Evolutionary conservation across 441 rosid genomes (phyloP), one percentile per base, ranked within the genome.

Genomic region (Heliophila coronopifolia): DNA sequence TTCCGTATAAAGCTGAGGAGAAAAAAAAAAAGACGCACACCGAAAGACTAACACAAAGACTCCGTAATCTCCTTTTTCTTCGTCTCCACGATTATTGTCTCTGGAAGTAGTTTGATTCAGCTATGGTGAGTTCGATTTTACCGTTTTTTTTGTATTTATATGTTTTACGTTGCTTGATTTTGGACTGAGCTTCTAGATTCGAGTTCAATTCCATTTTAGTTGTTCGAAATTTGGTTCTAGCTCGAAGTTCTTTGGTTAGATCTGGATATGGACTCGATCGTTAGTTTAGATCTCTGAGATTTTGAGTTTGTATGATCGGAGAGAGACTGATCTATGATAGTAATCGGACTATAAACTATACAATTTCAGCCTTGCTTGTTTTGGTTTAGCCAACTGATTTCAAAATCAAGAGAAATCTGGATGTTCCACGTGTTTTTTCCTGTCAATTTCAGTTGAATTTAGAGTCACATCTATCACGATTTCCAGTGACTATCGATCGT

Each of bases 61-160:
- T 54, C 50, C 34, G 9, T 26, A 9, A 6, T 38, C 67, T 62
- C 38, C 33, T 31, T 3, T 58, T 15, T 33, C 57, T 33, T 63
- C 63, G 19, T 35, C 63, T 33, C 58, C 2, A 34, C 35, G 2
- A 35, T 22, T 7, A 7, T 25, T 44, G 35, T 61, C 26, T 50
- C 52, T 10, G 8, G 47, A 23, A 15, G 36, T 30, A 39, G 20
- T 41, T 30, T 23, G 61, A 33, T 39, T 54, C 58, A 33, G 36
- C 71, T 47, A 66, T 59, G 71, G 66, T 66, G 53, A 66, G 61
- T 61, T 66, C 47, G 8, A 38, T 59, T 52, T 49, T 0, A 4
- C 0, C 18, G 8, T 39, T 32, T 0, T 9, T 19, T 20, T 35
- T 33, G 7, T 26, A 6, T 11, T 19, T 27, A 14, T 25, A 37